Evolutionary conservation across 164 flowering plant species (phyloP), one percentile per base, ranked within the genome.

Genomic region (Magnolia sinica): DNA sequence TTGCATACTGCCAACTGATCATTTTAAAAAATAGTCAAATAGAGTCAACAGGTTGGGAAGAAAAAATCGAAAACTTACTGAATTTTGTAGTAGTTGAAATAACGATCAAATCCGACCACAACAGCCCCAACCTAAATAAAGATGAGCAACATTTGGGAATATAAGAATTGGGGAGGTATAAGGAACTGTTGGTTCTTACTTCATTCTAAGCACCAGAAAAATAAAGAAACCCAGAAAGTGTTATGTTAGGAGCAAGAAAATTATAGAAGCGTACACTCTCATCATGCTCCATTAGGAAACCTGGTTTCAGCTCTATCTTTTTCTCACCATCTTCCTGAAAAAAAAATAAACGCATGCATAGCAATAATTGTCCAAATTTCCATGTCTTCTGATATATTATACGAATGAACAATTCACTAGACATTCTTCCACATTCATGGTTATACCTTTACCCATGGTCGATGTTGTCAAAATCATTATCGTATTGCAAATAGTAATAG

Each of bases 91-190:
- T 96, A 96, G 85, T 96, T 96, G 84, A 94, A 90, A 80, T 92
- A 90, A 49, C 97, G 97, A 84, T 96, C 99, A 85, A 96, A 94
- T 80, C 99, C 98, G 71, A 96, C 98, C 27, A 96, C 97, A 81
- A 96, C 99, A 80, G 99, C 99, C 31, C 99, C 99, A 74, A 96
- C 97, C 98, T 96, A 84, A 23, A 82, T 8, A 66, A 77, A 52
- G 74, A 79, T 19, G 49, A 69, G 78, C 18, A 45, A 79, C 50
- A 65, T 74, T 79, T 29, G 52, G 68, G 59, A 50, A 29, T 58
- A 72, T 74, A 79, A 76, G 70, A 76, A 64, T 29, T 68, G 49
- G 50, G 24, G 22, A 14, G 20, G 63, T 45, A n/a, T 24, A 65
- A 63, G 7, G 61, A 70, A 16, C 1, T 13, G 8, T 9, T 55